Base-by-base conservation (phyloP, 352 stramenopile genomes). In the Hyaloperonospora arabidopsidis region DNA sequence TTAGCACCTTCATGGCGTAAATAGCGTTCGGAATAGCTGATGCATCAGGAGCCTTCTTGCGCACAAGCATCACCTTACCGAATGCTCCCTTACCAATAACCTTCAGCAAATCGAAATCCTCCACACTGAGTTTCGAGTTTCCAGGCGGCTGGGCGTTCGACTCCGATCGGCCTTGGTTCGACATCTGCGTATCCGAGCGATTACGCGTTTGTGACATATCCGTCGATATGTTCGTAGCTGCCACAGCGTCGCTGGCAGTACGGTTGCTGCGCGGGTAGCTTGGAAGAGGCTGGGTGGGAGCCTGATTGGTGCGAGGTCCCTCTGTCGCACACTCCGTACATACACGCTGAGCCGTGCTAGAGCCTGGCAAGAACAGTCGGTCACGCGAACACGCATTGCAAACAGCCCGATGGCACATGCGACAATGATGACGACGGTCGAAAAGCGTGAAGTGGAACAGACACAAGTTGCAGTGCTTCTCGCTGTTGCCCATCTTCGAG, bases 31-130 rank as follows among this genome's bases (percentile, higher is more conserved):
- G 64, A 61, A 77, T 87, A 15, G 65, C 61, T 15, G 66, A 54
- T 36, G 58, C 70, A 57, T 89, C 83, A 12, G 93, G 72, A 17
- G 82, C 71, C 59, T 97, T 97, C 61, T 95, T 95, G 44, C 91
- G 79, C 23, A 97, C 93, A 17, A 97, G 72, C 81, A 98, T 96
- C 2, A 98, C 93, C 68, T 98, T 98, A 35, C 93, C 93, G 61
- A 98, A 98, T 7, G 88, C 87, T 23, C 93, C 93, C 60, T 98
- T 97, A 22, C 94, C 94, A 47, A 98, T 94, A 17, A 98, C 90
- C 66, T 97, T 97, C 8, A 98, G 74, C 58, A 98, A 60, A 52
- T 97, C 86, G 59, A 98, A 98, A 68, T 98, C 93, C 36, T 97
- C 87, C 15, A 97, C 84, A 47, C 75, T 85, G 19, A 93, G 68